Evolutionary conservation across 1,284 basidiomycete genomes (phyloP).

Genomic region (Malassezia furfur): DNA sequence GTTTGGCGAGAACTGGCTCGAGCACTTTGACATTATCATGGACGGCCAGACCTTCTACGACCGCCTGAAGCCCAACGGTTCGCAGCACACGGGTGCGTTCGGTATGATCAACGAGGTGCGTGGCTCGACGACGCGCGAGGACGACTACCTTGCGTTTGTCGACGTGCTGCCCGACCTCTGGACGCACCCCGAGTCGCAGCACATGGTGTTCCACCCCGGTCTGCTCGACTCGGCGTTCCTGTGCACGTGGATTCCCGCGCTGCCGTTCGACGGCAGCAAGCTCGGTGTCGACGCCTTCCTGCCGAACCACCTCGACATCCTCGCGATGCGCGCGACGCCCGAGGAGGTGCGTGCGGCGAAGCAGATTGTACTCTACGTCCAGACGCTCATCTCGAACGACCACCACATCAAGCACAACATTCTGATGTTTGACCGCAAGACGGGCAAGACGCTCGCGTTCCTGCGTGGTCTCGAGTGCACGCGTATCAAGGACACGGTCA

Average conservation of each 20-base stretch:
- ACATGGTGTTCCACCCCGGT: conserved; percentile 20
- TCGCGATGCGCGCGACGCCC: conserved; percentile 14
- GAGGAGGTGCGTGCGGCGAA: conserved; percentile 16
- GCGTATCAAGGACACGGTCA: conserved; percentile 19
- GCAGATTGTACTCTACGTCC: conserved; percentile 10
- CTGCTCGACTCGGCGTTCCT: conserved; percentile 20
- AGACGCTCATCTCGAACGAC: conserved; percentile 14
- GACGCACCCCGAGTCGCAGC: conserved; percentile 7
- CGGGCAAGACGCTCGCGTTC: conserved; percentile 19
- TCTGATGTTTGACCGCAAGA: conserved; percentile 19
- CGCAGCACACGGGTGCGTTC: conserved; percentile 18
- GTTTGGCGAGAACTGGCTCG: conserved; percentile 17
- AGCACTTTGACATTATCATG: conserved; percentile 21
- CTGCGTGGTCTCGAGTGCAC: conserved; percentile 19
- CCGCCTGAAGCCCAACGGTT: conserved; percentile 17
- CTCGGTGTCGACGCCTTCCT: conserved; percentile 18
- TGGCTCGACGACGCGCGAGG: conserved; percentile 18
- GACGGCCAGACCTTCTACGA: conserved; percentile 18
- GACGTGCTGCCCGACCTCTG: conserved; percentile 19
- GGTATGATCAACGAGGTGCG: conserved; percentile 20
- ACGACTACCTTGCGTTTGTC: conserved; percentile 19
- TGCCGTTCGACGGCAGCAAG: conserved; percentile 18
- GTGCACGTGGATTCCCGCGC: conserved; percentile 19
- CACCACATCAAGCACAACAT: conserved; percentile 19
- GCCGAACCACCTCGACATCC: conserved; percentile 17